Evolutionary conservation across 768 basidiomycete genomes (phyloP).

Genomic region (Pleurotus tuoliensis): DNA sequence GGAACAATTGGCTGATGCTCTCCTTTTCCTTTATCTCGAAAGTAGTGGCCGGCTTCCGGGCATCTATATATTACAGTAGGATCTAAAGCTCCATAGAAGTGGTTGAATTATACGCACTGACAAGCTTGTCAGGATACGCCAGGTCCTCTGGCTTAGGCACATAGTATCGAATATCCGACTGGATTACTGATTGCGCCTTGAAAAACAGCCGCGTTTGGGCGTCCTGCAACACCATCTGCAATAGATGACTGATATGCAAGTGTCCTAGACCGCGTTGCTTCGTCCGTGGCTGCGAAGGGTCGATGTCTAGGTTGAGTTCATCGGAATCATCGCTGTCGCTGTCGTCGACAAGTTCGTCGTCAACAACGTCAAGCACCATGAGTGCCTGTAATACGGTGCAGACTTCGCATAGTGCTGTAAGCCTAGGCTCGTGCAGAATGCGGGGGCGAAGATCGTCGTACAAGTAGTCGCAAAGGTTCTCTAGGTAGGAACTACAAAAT

Average conservation of each 20-base stretch:
- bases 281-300: conserved; percentile 18
- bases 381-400: conserved; percentile 95
- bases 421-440: conserved; percentile 87
- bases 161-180: conserved; percentile 84
- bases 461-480: conserved; percentile 88
- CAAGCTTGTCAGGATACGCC: conserved; percentile 80
- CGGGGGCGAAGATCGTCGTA: conserved; percentile 95
- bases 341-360: conserved; percentile 20
- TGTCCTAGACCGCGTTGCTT: conserved; percentile 42
- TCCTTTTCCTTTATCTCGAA: conserved; percentile 62
- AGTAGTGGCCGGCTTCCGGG: conserved; percentile 38
- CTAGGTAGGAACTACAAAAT: conserved; percentile 72
- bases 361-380: conserved; percentile 84
- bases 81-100: conserved; percentile 1
- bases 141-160: conserved; percentile 75
- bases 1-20: conserved; percentile 65
- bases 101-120: conserved; percentile 42
- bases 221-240: conserved; percentile 91
- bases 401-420: conserved; percentile 87
- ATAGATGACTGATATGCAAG: conserved; percentile 75
- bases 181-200: conserved; percentile 90
- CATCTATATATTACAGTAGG: conserved; percentile 27
- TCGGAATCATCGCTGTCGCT: conserved; percentile 23
- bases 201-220: conserved; percentile 95
- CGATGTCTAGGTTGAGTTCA: conserved; percentile 37